Evolutionary conservation across 805 yeast species (phyloP), one percentile per base, ranked within the genome.

Genomic region (Saccharomyces eubayanus): DNA sequence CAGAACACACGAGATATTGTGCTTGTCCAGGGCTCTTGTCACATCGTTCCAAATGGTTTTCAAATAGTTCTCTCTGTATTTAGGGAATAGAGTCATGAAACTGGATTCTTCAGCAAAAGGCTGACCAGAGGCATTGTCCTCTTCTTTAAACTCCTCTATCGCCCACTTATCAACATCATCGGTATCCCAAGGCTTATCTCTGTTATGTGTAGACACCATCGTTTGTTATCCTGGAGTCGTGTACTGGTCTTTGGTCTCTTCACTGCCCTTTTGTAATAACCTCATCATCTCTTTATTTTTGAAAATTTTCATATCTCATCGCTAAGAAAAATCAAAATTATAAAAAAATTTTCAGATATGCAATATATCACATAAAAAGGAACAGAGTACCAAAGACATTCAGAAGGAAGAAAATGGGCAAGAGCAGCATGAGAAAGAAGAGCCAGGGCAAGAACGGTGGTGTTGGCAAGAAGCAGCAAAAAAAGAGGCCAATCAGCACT

Each of bases 141-240:
- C 96, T 1, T 89, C 89, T 60, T 79, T 85, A 76, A 94, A 94
- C 54, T 89, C 95, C 36, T 89, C 96, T 36, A 83, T 76, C 62
- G 79, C 76, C 99, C 99, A 92, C 69, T 92, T 91, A 69, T 91
- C 96, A 54, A 91, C 84, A 62, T 90, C 97, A 21, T 87, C 89
- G 10, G 96, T 91, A 68, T 91, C 98, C 98, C 98, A 91, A 51
- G 98, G 98, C 72, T 92, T 92, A 63, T 94, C 98, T 66, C 83
- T 85, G 71, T 94, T 89, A 71, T 92, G 91, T 48, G 96, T 89
- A 1, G 97, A 89, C 27, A 86, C 89, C 99, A 92, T 92, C 47
- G 48, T 60, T n/a, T 50, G 6, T 10, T 27, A 20, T 24, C 20
- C 27, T 36, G 43, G 24, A 9, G 16, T 8, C 16, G 8, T 36